Evolutionary conservation across 768 basidiomycete species (phyloP).

Genomic region (Leucocoprinus leucothites): DNA sequence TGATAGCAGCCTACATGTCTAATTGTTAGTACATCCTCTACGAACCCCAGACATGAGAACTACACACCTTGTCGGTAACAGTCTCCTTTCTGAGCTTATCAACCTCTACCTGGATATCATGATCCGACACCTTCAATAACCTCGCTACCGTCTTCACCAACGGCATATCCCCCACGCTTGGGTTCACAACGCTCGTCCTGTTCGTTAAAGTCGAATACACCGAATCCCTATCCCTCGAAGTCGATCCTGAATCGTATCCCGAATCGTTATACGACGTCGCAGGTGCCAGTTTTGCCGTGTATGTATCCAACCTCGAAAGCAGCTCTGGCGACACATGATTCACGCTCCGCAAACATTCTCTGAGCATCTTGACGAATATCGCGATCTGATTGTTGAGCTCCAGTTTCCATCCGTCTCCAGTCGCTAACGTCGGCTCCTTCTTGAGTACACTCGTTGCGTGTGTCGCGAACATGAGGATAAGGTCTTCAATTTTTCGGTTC

Average conservation of each 20-base stretch:
- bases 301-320: slow-evolving; percentile 75
- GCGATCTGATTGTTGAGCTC: slow-evolving; percentile 92
- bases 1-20: slow-evolving; percentile 65
- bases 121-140: slow-evolving; percentile 73
- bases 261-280: slow-evolving; percentile 57
- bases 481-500: slow-evolving; percentile 94
- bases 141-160: slow-evolving; percentile 66
- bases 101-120: slow-evolving; percentile 70
- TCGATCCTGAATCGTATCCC: slow-evolving; percentile 62
- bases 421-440: slow-evolving; percentile 77
- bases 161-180: slow-evolving; percentile 70
- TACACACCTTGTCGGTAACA: slow-evolving; percentile 73
- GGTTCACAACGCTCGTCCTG: slow-evolving; percentile 24
- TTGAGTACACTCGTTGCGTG: slow-evolving; percentile 83
- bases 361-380: slow-evolving; percentile 80
- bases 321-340: slow-evolving; percentile 85
- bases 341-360: slow-evolving; percentile 71
- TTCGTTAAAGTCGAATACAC: slow-evolving; percentile 26
- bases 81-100: slow-evolving; percentile 54
- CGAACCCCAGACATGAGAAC: neutral
- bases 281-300: slow-evolving; percentile 76
- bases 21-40: slow-evolving; percentile 2
- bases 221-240: slow-evolving; percentile 56
- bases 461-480: slow-evolving; percentile 94
- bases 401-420: slow-evolving; percentile 87